Evolutionary conservation across 164 flowering plant genomes (phyloP).

Genomic region (Cinnamomum micranthum): DNA sequence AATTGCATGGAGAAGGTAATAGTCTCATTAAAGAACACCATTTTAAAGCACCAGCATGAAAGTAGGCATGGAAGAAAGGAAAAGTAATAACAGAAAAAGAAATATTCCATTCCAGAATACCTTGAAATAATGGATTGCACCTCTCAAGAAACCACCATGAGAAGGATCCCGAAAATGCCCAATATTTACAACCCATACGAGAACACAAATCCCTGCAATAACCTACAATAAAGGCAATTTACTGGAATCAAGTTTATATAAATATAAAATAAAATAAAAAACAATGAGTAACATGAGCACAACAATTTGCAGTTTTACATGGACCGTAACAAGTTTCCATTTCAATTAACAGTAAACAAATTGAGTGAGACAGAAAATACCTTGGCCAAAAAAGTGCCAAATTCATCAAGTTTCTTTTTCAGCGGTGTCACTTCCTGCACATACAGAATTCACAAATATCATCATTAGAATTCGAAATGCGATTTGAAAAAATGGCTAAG

Average conservation of each 20-base stretch:
- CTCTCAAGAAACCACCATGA: constrained; percentile 89
- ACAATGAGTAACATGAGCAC: too few species aligned
- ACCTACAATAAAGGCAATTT: constrained; percentile 42
- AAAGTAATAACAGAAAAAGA: neutral
- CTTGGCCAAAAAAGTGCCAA: constrained; percentile 97
- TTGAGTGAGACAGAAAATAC: constrained; percentile 26
- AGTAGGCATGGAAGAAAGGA: neutral
- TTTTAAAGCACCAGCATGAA: too few species aligned
- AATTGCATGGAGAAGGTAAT: too few species aligned
- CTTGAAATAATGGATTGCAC: constrained; percentile 99
- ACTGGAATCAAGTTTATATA: too few species aligned
- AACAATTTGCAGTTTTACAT: too few species aligned
- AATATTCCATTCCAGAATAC: constrained; percentile 27
- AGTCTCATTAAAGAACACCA: too few species aligned
- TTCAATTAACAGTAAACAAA: neutral
- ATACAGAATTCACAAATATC: neutral
- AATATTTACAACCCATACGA: constrained; percentile 94
- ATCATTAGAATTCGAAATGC: neutral
- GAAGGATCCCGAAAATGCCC: constrained; percentile 97
- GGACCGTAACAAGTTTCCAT: too few species aligned
- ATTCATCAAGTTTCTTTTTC: constrained; percentile 94
- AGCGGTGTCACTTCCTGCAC: constrained; percentile 91
- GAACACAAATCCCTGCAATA: constrained; percentile 93
- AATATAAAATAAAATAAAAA: too few species aligned
- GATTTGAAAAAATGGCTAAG: neutral